Evolutionary conservation across 345 rosid genomes (phyloP), one percentile per base, ranked within the genome.

Genomic region (Pelargonium nanum): DNA sequence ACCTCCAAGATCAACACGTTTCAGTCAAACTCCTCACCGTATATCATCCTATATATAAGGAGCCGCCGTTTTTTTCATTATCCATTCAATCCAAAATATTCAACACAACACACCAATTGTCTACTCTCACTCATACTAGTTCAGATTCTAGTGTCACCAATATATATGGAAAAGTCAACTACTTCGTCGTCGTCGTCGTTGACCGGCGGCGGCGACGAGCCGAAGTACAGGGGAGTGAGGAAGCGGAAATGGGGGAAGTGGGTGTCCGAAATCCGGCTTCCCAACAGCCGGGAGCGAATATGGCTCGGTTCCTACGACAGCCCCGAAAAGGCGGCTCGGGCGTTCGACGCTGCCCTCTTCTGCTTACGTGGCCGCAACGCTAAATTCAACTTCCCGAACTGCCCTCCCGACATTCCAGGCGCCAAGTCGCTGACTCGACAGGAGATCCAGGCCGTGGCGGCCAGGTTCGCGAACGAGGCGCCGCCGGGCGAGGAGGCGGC

Each of bases 191-290:
- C 10, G 40, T 7, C 32, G 32, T 7, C 45, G 45, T 34, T 15
- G 6, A 1, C 45, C 45, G 45, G 10, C 45, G 45, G 45, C 45
- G 45, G 45, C 10, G 54, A 19, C 54, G 22, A 19, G 5, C 7
- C 82, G 0, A 83, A 81, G 75, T 91, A 84, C 79, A 91, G 76
- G 26, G 98, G 98, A 6, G 96, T 91, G 10, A 19, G 98, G 13
- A 86, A 85, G 86, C 68, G 98, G 63, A 88, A 88, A 60, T 88
- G 98, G 98, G 96, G 98, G 0, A 91, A 83, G 61, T 91, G 92
- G 92, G 98, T 91, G 61, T 86, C 96, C 0, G 98, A 91, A 71
- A 85, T 91, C 55, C 75, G 98, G 68, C 89, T 91, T 1, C 98
- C 98, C 0, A 86, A 91, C 59, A 83, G 96, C 77, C 80, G 98